Evolutionary conservation across 2,329 filamentous ascomycete genomes (phyloP).

Genomic region (Helotiales sp.): DNA sequence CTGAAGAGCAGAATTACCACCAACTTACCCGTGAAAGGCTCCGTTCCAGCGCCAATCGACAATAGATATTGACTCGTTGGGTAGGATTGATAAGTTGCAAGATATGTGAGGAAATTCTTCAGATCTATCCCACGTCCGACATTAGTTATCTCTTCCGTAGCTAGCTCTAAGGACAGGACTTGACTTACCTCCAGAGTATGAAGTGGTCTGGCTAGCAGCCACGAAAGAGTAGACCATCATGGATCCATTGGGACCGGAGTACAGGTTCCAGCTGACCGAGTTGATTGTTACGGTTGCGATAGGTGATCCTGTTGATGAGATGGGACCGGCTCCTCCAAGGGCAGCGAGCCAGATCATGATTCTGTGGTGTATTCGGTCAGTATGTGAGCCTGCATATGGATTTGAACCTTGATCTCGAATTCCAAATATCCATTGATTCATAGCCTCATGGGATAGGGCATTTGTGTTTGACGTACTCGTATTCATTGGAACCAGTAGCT

Average conservation of each 20-base stretch:
- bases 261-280: slow-evolving; percentile 56
- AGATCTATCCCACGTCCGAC: no score
- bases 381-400: no score
- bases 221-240: slow-evolving; percentile 64
- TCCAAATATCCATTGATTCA: no score
- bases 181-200: slow-evolving; percentile 56
- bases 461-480: no score
- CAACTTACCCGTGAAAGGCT: slow-evolving; percentile 51
- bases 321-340: slow-evolving; percentile 55
- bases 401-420: no score
- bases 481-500: slow-evolving; percentile 45
- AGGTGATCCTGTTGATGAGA: slow-evolving; percentile 50
- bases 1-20: background rate
- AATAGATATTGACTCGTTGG: slow-evolving; percentile 49
- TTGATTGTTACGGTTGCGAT: slow-evolving; percentile 54
- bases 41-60: slow-evolving; percentile 54
- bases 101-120: slow-evolving; percentile 56
- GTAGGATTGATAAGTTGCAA: slow-evolving; percentile 49
- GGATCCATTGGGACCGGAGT: slow-evolving; percentile 55
- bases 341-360: slow-evolving; percentile 64
- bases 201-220: slow-evolving; percentile 43
- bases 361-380: no score
- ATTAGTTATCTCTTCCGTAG: no score
- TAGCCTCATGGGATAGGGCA: no score
- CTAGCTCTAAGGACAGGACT: no score